Percentiles rank a stretch among this genome's conserved stretches.
Evolutionary conservation across 495 filamentous ascomycete genomes (phyloP).

Genomic region (Trichoderma asperelloides): DNA sequence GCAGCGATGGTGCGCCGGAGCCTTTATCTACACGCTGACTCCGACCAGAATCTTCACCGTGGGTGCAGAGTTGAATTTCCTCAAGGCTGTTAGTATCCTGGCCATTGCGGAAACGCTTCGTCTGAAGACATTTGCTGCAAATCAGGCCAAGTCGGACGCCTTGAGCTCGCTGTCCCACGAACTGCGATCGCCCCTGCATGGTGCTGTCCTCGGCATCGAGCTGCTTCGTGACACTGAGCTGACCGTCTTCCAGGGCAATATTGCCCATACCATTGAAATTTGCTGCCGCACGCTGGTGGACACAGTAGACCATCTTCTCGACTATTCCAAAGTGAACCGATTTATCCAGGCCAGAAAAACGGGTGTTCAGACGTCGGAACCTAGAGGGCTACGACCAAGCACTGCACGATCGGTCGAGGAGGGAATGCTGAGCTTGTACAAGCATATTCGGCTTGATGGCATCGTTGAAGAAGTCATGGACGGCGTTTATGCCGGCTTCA

Average conservation of each 20-base stretch:
- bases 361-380: slow-evolving; percentile 10
- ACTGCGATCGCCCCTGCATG: slow-evolving; percentile 67
- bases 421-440: slow-evolving; percentile 19
- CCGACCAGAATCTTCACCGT: slow-evolving; percentile 35
- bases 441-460: slow-evolving; percentile 30
- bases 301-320: slow-evolving; percentile 64
- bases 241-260: slow-evolving; percentile 46
- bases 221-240: slow-evolving; percentile 51
- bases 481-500: slow-evolving; percentile 47
- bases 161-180: slow-evolving; percentile 71
- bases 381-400: slow-evolving; percentile 9
- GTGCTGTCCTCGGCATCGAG: slow-evolving; percentile 64
- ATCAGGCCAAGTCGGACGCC: slow-evolving; percentile 55
- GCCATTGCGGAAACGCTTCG: slow-evolving; percentile 53
- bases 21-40: slow-evolving; percentile 52
- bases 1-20: slow-evolving; percentile 61
- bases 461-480: slow-evolving; percentile 53
- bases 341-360: not conserved
- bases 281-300: slow-evolving; percentile 71
- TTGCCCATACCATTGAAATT: slow-evolving; percentile 63
- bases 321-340: slow-evolving; percentile 23
- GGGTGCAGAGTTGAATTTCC: slow-evolving; percentile 33
- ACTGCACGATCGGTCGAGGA: slow-evolving; percentile 13
- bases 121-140: slow-evolving; percentile 32
- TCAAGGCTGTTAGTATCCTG: slow-evolving; percentile 48